Base-by-base conservation (phyloP, 73 alveolate genomes). In the Paraurostyla sp. region DNA sequence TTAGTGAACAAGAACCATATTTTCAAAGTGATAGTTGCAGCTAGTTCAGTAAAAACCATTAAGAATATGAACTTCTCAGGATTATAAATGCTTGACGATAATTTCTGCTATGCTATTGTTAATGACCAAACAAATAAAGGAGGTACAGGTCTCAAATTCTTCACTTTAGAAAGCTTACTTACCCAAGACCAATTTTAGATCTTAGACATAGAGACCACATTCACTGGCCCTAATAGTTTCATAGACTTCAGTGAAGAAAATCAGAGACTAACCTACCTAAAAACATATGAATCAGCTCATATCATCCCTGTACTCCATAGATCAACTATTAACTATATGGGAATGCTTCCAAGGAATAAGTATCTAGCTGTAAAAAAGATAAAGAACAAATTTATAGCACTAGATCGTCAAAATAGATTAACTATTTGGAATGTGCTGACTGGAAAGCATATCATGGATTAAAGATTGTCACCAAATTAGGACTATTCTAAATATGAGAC, bases 341-440 rank as follows among this genome's bases (percentile, higher is more conserved):
- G 89, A 23, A 78, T 78, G 89, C 89, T 78, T 51, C 80, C 76
- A 0, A 22, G 89, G 52, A 23, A 11, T 6, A 51, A 54, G 30
- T 78, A 78, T 36, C 62, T 78, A 29, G 89, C 89, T 9, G 58
- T 54, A 6, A 78, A 54, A 60, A 78, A 78, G 40, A 51, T 29
- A 32, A 29, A n/a, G 50, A 78, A 78, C 40, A 2, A 49, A 32
- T 52, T 78, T 33, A 16, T 52, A 13, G 89, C 89, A 13, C 59
- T 78, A 0, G 89, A 78, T 78, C 49, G 33, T 16, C 7, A 54
- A 1, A 78, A 78, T 40, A 78, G 65, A 38, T 51, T 78, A 13
- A 78, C 89, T 30, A 40, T 54, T 11, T 78, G 89, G 89, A 78
- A 78, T 54, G 78, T 54, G 18, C 80, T 78, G 7, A 78, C 89